Evolutionary conservation across 768 basidiomycete species (phyloP).

Genomic region (Hortiboletus flavorubellus): DNA sequence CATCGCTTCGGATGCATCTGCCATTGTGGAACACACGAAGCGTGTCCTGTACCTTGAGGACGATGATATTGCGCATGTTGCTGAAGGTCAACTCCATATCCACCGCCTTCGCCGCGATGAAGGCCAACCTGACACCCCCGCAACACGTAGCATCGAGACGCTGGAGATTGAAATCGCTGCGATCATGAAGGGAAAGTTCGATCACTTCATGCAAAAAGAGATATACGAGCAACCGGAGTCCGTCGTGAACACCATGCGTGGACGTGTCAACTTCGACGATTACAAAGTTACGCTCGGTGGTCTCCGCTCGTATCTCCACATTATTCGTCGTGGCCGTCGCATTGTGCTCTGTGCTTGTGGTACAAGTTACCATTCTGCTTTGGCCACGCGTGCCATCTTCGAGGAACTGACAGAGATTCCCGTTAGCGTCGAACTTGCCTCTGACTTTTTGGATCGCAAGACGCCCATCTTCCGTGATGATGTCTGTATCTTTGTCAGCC

Average conservation of each 20-base stretch:
- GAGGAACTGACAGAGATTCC: conserved; percentile 99
- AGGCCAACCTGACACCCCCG: conserved; percentile 51
- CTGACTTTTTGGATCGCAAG: conserved; percentile 97
- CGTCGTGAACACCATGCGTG: conserved; percentile 99
- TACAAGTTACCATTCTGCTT: conserved; percentile 95
- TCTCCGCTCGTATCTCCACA: conserved; percentile 89
- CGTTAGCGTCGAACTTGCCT: conserved; percentile 93
- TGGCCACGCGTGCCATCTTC: conserved; percentile 96
- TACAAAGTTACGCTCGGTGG: conserved; percentile 92
- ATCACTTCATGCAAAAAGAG: conserved; percentile 99
- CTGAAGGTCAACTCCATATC: conserved; percentile 96
- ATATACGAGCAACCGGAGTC: conserved; percentile 99
- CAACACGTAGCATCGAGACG: conserved; percentile 93
- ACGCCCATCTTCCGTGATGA: conserved; percentile 99
- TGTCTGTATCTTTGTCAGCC: conserved; percentile 92
- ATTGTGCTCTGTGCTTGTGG: conserved; percentile 99
- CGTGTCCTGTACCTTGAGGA: conserved; percentile 98
- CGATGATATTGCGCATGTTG: conserved; percentile 97
- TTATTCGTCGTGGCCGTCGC: conserved; percentile 91
- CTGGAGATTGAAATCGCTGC: conserved; percentile 99
- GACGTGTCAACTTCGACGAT: conserved; percentile 96
- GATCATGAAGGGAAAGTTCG: conserved; percentile 99
- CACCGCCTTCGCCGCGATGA: conserved; percentile 94
- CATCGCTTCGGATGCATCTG: conserved; percentile 95
- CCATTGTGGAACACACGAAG: conserved; percentile 98